Percentiles rank a stretch among this genome's conserved stretches.
These are phyloP conservation scores for Annulohypoxylon moriforme DNA, from an alignment of 495 filamentous ascomycete genomes.

Conservation along the genomic window DNA sequence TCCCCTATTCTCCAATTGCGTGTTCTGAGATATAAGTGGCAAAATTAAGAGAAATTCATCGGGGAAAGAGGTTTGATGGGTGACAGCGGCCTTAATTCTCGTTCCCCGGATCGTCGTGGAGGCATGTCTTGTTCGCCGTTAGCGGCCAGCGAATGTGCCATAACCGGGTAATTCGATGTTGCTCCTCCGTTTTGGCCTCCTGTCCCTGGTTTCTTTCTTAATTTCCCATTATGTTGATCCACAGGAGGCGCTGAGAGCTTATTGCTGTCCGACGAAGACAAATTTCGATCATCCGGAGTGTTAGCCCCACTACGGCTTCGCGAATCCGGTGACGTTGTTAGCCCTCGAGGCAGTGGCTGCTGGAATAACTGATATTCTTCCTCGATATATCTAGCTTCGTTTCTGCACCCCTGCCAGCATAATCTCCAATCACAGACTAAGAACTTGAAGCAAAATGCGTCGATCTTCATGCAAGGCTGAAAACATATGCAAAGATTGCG, in stretches of 20 bases:
- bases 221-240: constrained; percentile 45
- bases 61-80: constrained; percentile 79
- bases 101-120: constrained; percentile 51
- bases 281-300: constrained; percentile 65
- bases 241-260: constrained; percentile 52
- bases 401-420: constrained; percentile 95
- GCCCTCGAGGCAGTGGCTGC: constrained; percentile 55
- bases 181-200: constrained; percentile 45
- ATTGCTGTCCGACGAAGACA: constrained; percentile 75
- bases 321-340: constrained; percentile 28
- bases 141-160: constrained; percentile 57
- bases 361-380: constrained; percentile 76
- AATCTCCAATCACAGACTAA: constrained; percentile 91
- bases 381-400: constrained; percentile 81
- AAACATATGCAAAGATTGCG: constrained; percentile 93
- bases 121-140: constrained; percentile 55
- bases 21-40: constrained; percentile 1
- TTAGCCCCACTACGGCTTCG: constrained; percentile 38
- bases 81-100: constrained; percentile 67
- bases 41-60: constrained; percentile 61
- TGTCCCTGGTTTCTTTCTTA: constrained; percentile 53
- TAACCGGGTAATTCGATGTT: constrained; percentile 50
- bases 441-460: constrained; percentile 89
- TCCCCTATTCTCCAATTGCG: constrained; percentile 18
- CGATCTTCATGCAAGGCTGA: constrained; percentile 92